Base-by-base conservation (phyloP, 108 stramenopile species). In the Schizochytrium sp. region DNA sequence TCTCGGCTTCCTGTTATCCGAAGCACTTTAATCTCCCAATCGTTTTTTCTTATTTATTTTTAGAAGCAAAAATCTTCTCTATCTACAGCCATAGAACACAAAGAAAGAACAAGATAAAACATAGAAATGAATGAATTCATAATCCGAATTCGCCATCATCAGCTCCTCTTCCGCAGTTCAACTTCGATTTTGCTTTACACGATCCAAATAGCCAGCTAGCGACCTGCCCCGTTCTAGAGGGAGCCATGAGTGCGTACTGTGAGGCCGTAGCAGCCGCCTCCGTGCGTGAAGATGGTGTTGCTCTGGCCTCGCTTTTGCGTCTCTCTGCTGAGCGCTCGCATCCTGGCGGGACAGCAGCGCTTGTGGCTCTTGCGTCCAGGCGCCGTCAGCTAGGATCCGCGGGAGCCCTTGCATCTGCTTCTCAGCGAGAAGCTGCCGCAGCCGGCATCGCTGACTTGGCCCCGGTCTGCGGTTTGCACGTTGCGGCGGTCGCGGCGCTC, bases 401-500 rank as follows among this genome's bases (percentile, higher is more conserved):
- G 28, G 28, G 28, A 28, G 28, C 28, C 28, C 28, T 28, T 28
- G 83, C 17, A 56, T 49, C 57, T 17, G 57, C 57, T 10, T 10
- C 57, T 10, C 42, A 69, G 64, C 19, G 19, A 2, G 64, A 69
- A 44, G 64, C 64, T 8, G 19, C 10, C 42, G 64, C 64, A 7
- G 64, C 28, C 5, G 64, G 64, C 19, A 38, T 69, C 64, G 64
- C 19, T 3, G 64, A 69, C 19, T 69, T 69, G 10, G 44, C 42
- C 28, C 19, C 64, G 64, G 5, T 69, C 19, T 69, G 64, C 64
- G 64, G 64, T 8, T 44, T 69, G 64, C 64, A 69, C 64, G 19
- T 69, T 15, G 64, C 64, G 42, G 28, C 15, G 42, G 64, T 69
- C 19, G 64, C 19, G 42, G 12, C 64, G 19, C 64, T 69, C 28